phyloP scores from a whole-genome alignment of 2,329 filamentous ascomycete genomes.

The Fusarium albosuccineum region DNA sequence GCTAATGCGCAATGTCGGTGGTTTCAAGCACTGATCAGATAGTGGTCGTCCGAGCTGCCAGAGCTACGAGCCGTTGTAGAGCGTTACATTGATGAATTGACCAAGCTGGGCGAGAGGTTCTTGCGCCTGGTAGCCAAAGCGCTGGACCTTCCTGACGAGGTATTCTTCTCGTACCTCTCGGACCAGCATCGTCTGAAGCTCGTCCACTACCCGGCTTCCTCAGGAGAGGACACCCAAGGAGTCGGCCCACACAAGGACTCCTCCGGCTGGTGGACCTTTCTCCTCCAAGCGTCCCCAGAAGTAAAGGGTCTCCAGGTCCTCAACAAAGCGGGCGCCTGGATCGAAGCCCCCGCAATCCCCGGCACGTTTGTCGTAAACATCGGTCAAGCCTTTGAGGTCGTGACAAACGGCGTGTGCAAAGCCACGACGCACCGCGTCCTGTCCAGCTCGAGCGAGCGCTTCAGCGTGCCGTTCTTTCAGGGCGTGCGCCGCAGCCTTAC shows the following conservation, averaged over 20 bases:
- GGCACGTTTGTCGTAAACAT: constrained; percentile 70
- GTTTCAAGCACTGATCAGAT: neutral
- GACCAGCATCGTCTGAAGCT: constrained; percentile 72
- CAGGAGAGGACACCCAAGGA: constrained; percentile 56
- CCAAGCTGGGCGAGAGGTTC: constrained; percentile 64
- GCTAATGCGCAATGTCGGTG: neutral
- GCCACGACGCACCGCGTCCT: constrained; percentile 64
- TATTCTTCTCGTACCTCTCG: constrained; percentile 66
- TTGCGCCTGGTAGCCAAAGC: constrained; percentile 69
- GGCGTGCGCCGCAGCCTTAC: constrained; percentile 62
- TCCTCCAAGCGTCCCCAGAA: constrained; percentile 69
- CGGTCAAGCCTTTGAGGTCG: constrained; percentile 69
- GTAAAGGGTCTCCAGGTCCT: constrained; percentile 65
- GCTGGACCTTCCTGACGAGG: constrained; percentile 61
- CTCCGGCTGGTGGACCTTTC: constrained; percentile 74
- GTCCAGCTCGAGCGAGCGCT: constrained; percentile 51
- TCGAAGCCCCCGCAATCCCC: constrained; percentile 61
- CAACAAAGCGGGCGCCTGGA: constrained; percentile 61
- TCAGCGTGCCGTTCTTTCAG: constrained; percentile 62
- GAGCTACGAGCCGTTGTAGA: constrained; percentile 55
- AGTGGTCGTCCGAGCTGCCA: constrained; percentile 59
- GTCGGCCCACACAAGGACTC: constrained; percentile 74
- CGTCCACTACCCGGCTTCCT: constrained; percentile 62
- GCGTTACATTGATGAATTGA: constrained; percentile 65
- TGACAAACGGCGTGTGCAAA: constrained; percentile 65